Conservation (phyloP, 495 filamentous ascomycete species). For the Cairneyella variabilis region DNA sequence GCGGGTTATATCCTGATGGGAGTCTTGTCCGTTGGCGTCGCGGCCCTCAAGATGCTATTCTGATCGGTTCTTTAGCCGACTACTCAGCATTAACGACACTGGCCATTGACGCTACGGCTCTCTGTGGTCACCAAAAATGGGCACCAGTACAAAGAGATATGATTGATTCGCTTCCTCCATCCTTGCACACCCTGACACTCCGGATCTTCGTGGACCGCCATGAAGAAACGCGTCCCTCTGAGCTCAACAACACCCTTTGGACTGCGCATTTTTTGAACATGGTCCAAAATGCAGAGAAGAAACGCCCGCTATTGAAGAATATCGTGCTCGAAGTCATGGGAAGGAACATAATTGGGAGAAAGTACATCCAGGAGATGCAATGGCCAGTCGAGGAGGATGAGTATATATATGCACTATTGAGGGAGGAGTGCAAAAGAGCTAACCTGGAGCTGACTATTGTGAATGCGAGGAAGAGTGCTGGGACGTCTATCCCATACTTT, state of each 20-base stretch:
- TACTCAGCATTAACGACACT: background rate
- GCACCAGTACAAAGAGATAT: background rate
- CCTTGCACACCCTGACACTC: background rate
- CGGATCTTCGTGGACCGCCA: background rate
- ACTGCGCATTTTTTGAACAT: background rate
- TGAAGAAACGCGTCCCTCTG: background rate
- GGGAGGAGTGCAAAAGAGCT: background rate
- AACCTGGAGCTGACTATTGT: background rate
- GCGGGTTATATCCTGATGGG: background rate
- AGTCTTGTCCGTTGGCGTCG: background rate
- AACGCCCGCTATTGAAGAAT: background rate
- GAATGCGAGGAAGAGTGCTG: background rate
- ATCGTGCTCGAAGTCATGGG: background rate
- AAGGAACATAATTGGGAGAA: too few species aligned
- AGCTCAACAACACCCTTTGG: background rate
- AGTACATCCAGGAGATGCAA: too few species aligned
- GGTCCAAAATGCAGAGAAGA: background rate
- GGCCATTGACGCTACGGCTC: conserved; percentile 1
- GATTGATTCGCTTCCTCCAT: conserved; percentile 1
- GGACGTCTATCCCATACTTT: background rate
- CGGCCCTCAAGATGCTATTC: background rate
- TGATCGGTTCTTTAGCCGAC: conserved; percentile 6
- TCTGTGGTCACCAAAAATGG: conserved; percentile 7
- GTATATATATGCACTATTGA: too few species aligned
- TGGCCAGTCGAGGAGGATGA: too few species aligned